A percentile compares a stretch with the other conserved stretches of the same genome.
These are phyloP conservation scores for Aspergillus ochraceus DNA, from an alignment of 2,329 filamentous ascomycete species.

Conservation along the genomic window DNA sequence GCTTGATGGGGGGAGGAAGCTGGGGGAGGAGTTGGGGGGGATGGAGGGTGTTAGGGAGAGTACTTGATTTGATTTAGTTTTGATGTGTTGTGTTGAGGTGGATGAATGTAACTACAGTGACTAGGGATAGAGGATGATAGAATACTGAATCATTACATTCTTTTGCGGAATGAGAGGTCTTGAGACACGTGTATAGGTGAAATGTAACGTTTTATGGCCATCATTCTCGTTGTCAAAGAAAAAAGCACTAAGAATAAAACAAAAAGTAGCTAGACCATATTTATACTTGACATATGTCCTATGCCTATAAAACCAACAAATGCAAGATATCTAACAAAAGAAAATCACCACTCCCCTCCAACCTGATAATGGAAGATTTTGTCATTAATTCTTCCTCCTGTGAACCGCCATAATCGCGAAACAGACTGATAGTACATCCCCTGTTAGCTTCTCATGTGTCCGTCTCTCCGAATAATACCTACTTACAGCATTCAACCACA, in stretches of 20 bases:
- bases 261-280: too few species aligned
- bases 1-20: constrained; percentile 18
- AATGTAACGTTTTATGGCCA: too few species aligned
- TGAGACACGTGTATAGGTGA: too few species aligned
- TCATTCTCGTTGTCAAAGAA: too few species aligned
- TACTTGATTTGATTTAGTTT: constrained; percentile 13
- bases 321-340: neutral
- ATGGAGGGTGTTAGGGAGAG: constrained; percentile 17
- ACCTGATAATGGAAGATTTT: constrained; percentile 53
- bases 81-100: neutral
- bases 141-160: too few species aligned
- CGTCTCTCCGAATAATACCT: neutral
- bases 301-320: too few species aligned
- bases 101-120: neutral
- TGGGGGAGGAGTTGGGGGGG: constrained; percentile 26
- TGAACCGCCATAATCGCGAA: constrained; percentile 50
- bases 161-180: too few species aligned
- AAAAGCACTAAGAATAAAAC: too few species aligned
- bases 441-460: neutral
- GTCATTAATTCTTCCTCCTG: constrained; percentile 51
- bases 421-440: constrained; percentile 34
- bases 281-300: too few species aligned
- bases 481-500: constrained; percentile 42
- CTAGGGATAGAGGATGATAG: too few species aligned
- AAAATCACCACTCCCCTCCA: constrained; percentile 52